Evolutionary conservation across 805 yeast genomes (phyloP), one percentile per base, ranked within the genome.

Genomic region (Cyberlindnera xishuangbannaensis): DNA sequence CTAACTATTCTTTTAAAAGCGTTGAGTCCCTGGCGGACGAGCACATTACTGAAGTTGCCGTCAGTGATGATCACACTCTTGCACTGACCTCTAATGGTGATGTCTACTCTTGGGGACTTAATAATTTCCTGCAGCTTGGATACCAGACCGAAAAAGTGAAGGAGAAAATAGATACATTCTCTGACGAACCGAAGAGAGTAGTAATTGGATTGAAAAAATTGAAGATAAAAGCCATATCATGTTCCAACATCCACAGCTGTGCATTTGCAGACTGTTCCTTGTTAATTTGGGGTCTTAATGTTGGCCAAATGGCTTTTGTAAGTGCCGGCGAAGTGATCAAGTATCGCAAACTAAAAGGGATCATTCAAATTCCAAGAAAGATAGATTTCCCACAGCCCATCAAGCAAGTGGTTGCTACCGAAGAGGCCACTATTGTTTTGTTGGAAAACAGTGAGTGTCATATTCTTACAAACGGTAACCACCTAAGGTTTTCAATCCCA

Each of bases 71-170:
- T 47, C 95, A 84, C 50, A 62, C 84, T 0, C 47, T 86, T 8
- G 80, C 71, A 0, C 45, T 83, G 15, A 70, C 81, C 1, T 48
- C 59, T 0, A 44, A 56, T 12, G 76, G 76, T 24, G 67, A 68
- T n/a, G 61, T 85, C 2, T 81, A 65, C 41, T 58, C 87, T 0
- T 88, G 95, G 95, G 97, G 97, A 0, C 65, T 75, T 40, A 84
- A 84, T 48, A 62, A 67, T 13, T 68, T 56, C 51, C 71, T 70
- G n/a, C 94, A 83, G 51, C 55, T 84, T 15, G 95, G 95, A 0
- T 68, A 66, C 41, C 52, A 56, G 3, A 60, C 64, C 6, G 57
- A 52, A 23, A 41, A 37, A 25, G 28, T 43, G 18, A 49, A 45
- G 17, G 50, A 43, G n/a, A 51, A 48, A 31, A 40, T 45, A 3